Conservation (phyloP, 768 basidiomycete genomes). For the Trametes punicea region DNA sequence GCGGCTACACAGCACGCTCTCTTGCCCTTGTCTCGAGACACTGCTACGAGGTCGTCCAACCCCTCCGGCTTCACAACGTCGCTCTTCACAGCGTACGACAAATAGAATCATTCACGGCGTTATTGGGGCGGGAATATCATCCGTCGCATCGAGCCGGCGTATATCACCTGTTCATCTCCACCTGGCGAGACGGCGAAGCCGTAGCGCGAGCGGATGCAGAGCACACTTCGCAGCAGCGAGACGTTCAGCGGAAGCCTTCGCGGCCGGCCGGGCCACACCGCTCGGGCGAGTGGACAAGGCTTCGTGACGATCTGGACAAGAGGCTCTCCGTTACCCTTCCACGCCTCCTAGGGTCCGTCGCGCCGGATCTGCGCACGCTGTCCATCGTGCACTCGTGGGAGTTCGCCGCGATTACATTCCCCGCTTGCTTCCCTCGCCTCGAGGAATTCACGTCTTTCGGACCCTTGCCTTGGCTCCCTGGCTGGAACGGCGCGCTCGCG, state of each 20-base stretch:
- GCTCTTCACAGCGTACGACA: slow-evolving; percentile 22
- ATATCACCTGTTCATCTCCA: slow-evolving; percentile 1
- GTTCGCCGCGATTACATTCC: background rate
- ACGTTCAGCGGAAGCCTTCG: background rate
- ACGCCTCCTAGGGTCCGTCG: background rate
- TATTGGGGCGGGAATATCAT: background rate
- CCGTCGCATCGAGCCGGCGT: background rate
- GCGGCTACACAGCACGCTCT: slow-evolving; percentile 28
- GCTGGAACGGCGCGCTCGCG: background rate
- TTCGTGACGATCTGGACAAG: background rate
- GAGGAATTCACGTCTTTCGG: background rate
- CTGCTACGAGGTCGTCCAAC: slow-evolving; percentile 22
- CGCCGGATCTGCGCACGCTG: background rate
- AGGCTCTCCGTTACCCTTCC: background rate
- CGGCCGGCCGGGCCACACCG: background rate
- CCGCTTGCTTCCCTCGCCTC: background rate
- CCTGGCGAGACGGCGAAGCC: background rate
- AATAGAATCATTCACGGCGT: slow-evolving; percentile 4
- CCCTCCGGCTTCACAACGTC: slow-evolving; percentile 26
- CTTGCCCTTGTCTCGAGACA: slow-evolving; percentile 29
- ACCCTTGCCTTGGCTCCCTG: background rate
- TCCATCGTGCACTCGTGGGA: slow-evolving; percentile 10
- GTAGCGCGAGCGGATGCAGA: background rate
- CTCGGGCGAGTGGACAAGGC: background rate
- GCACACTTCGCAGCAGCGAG: background rate